phyloP scores from a whole-genome alignment of 2,329 filamentous ascomycete genomes.

The Alternaria rosae region DNA sequence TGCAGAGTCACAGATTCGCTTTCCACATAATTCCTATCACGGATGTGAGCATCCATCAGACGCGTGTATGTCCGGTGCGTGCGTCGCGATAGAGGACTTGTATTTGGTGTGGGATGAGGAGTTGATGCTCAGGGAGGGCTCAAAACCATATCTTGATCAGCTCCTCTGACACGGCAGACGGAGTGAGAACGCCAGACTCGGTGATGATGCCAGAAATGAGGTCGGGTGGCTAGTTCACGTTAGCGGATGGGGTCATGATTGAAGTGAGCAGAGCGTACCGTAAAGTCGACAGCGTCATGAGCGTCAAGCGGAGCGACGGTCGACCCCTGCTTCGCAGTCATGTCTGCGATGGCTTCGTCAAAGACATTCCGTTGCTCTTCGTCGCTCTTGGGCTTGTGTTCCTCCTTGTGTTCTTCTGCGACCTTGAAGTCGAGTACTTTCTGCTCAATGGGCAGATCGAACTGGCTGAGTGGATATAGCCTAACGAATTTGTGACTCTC shows the following conservation, averaged over 20 bases:
- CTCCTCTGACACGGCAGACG: slow-evolving; percentile 74
- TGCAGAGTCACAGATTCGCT: slow-evolving; percentile 11
- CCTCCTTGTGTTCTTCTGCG: slow-evolving; percentile 47
- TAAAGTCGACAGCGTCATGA: slow-evolving; percentile 72
- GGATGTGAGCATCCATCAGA: slow-evolving; percentile 15
- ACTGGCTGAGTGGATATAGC: slow-evolving; percentile 82
- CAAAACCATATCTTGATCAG: slow-evolving; percentile 69
- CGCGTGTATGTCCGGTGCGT: not conserved
- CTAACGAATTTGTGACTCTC: slow-evolving; percentile 98
- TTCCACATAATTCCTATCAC: slow-evolving; percentile 15
- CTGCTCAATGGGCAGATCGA: slow-evolving; percentile 81
- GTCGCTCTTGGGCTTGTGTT: slow-evolving; percentile 13
- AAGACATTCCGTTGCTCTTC: slow-evolving; percentile 52
- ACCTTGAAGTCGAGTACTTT: slow-evolving; percentile 76
- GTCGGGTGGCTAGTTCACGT: slow-evolving; percentile 64
- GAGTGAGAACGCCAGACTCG: slow-evolving; percentile 75
- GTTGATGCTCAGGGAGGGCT: slow-evolving; percentile 27
- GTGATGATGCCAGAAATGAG: slow-evolving; percentile 78
- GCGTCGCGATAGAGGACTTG: slow-evolving; percentile 3
- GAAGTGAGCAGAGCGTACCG: slow-evolving; percentile 55
- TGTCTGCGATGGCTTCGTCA: slow-evolving; percentile 49
- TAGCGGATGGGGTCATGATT: not conserved
- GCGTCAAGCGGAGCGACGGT: slow-evolving; percentile 33
- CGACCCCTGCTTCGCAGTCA: slow-evolving; percentile 29
- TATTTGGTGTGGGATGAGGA: slow-evolving; percentile 8